Conservation (phyloP, 176 grass and related monocot species). For the Paspalum vaginatum region DNA sequence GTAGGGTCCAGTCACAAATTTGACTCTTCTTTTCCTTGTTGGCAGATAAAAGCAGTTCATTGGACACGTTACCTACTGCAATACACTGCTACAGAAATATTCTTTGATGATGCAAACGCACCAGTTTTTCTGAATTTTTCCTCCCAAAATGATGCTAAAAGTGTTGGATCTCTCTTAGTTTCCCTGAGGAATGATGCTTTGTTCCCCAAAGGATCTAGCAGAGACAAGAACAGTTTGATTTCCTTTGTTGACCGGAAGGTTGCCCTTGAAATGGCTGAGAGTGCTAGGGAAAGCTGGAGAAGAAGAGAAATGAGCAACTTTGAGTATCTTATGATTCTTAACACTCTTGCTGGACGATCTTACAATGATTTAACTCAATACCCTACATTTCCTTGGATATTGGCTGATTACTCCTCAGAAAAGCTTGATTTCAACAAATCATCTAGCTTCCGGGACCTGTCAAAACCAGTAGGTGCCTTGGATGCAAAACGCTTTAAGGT, state of each 20-base stretch:
- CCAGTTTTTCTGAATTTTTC: conserved; percentile 93
- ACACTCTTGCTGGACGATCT: conserved; percentile 91
- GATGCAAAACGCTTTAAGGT: conserved; percentile 95
- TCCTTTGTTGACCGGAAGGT: conserved; percentile 87
- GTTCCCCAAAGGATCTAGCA: conserved; percentile 83
- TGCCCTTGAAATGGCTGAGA: conserved; percentile 92
- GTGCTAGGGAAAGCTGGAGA: conserved; percentile 89
- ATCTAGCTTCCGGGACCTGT: conserved; percentile 90
- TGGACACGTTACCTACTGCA: conserved; percentile 94
- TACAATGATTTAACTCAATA: conserved; percentile 99
- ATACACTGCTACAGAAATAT: conserved; percentile 91
- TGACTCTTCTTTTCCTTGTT: conserved; percentile 39
- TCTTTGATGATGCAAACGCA: conserved; percentile 83
- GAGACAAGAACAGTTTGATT: conserved; percentile 83
- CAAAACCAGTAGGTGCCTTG: conserved; percentile 93
- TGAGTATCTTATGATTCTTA: conserved; percentile 95
- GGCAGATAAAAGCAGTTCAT: conserved; percentile 95
- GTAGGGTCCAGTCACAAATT: conserved; percentile 26
- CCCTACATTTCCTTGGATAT: conserved; percentile 92
- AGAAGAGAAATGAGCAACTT: conserved; percentile 97
- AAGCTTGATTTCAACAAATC: conserved; percentile 97
- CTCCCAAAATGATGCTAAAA: conserved; percentile 96
- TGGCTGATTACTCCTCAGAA: conserved; percentile 93
- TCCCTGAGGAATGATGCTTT: conserved; percentile 92
- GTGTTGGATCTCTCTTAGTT: conserved; percentile 75